Evolutionary conservation across 2,329 filamentous ascomycete species (phyloP).

Genomic region (Verticillium alfalfae): DNA sequence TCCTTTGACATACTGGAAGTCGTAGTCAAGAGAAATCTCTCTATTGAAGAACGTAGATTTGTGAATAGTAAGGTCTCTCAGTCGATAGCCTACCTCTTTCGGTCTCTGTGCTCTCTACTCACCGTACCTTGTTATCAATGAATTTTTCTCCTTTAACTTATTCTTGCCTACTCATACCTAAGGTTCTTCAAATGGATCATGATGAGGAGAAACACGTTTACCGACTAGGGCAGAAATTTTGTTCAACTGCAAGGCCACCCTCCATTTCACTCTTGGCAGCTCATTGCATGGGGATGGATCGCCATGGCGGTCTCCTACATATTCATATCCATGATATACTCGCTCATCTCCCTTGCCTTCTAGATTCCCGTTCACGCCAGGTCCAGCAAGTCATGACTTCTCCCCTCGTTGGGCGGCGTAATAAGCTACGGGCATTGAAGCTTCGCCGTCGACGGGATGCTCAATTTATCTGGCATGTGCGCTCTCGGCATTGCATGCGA

Average conservation of each 20-base stretch:
- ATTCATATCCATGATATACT: slow-evolving; percentile 58
- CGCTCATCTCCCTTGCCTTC: slow-evolving; percentile 57
- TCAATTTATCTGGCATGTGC: slow-evolving; percentile 59
- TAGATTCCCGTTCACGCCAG: slow-evolving; percentile 55
- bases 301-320: slow-evolving; percentile 54
- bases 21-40: too few species aligned
- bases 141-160: slow-evolving; percentile 62
- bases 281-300: slow-evolving; percentile 52
- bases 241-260: slow-evolving; percentile 48
- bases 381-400: slow-evolving; percentile 30
- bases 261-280: slow-evolving; percentile 51
- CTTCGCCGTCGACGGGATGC: slow-evolving; percentile 59
- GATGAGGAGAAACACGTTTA: not conserved
- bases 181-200: slow-evolving; percentile 1
- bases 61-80: too few species aligned
- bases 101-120: too few species aligned
- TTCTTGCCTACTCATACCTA: slow-evolving; percentile 57
- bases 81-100: too few species aligned
- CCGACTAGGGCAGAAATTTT: slow-evolving; percentile 32
- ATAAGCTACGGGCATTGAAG: slow-evolving; percentile 51
- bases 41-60: too few species aligned
- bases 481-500: slow-evolving; percentile 59
- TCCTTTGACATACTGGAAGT: too few species aligned
- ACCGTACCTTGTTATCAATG: slow-evolving; percentile 64
- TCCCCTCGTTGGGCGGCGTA: slow-evolving; percentile 37